These are phyloP conservation scores for Neurospora pannonica DNA, from an alignment of 495 filamentous ascomycete genomes.

Conservation along the genomic window DNA sequence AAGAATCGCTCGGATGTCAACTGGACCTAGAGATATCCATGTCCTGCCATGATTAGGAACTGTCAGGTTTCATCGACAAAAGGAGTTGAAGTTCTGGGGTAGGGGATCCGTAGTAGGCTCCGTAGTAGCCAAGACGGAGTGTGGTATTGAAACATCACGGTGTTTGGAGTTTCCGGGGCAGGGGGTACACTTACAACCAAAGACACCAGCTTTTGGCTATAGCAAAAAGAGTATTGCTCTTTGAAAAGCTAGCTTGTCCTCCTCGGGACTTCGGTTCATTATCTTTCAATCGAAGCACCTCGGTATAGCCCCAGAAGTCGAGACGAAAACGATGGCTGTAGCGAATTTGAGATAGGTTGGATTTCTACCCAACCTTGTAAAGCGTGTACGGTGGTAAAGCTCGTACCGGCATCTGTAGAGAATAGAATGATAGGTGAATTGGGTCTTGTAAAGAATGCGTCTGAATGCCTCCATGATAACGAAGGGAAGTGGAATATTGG, in stretches of 20 bases:
- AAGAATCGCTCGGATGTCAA: background rate
- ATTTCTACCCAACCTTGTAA: background rate
- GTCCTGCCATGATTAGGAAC: background rate
- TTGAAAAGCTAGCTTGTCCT: background rate
- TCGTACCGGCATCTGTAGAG: background rate
- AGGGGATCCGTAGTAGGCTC: background rate
- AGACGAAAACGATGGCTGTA: background rate
- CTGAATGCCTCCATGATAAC: background rate
- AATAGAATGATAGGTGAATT: background rate
- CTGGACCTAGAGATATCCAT: background rate
- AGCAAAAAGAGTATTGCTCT: background rate
- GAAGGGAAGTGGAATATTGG: background rate
- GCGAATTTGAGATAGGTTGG: background rate
- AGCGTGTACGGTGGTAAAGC: background rate
- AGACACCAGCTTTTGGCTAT: background rate
- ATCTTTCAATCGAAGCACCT: background rate
- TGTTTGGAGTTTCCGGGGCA: background rate
- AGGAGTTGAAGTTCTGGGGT: background rate
- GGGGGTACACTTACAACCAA: background rate
- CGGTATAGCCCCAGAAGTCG: background rate
- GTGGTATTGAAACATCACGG: background rate
- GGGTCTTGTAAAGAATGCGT: background rate
- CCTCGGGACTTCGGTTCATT: background rate
- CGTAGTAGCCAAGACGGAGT: background rate
- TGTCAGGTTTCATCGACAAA: background rate